These are phyloP conservation scores for Prunus davidiana DNA, from an alignment of 306 rosid species.

Conservation along the genomic window DNA sequence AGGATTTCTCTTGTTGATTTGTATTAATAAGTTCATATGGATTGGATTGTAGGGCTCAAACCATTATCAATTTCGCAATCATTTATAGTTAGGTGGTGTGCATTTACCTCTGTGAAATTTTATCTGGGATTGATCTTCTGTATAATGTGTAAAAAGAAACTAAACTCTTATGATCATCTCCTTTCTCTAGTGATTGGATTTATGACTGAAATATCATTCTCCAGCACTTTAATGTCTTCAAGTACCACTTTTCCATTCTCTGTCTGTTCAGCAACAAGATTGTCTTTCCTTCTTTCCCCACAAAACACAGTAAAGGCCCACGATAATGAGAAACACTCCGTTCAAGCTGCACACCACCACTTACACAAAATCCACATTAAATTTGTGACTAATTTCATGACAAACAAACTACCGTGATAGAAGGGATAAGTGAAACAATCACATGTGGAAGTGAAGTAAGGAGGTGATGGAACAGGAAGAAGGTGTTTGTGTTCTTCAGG, in stretches of 20 bases:
- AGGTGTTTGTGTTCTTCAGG: not conserved
- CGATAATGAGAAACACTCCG: slow-evolving; percentile 25
- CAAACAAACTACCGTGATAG: not conserved
- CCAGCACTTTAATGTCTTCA: not conserved
- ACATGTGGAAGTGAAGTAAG: not conserved
- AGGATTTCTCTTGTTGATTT: too few species aligned
- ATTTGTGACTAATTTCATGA: not conserved
- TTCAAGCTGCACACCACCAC: slow-evolving; percentile 15
- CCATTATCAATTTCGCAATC: too few species aligned
- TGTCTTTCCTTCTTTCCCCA: slow-evolving; percentile 33
- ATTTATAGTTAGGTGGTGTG: not conserved
- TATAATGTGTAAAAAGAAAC: not conserved
- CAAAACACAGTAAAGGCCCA: slow-evolving; percentile 30
- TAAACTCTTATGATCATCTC: not conserved
- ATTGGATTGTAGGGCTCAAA: not conserved
- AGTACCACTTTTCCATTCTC: not conserved
- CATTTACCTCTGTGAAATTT: not conserved
- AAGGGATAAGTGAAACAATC: not conserved
- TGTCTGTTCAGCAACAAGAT: not conserved
- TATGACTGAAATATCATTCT: too few species aligned
- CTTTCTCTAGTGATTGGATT: slow-evolving; percentile 9
- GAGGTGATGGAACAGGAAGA: not conserved
- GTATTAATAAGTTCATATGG: not conserved
- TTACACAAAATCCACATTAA: not conserved
- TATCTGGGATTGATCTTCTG: not conserved